These are phyloP conservation scores for Coemansia pectinata DNA, from an alignment of 192 early-diverging fungal species.

Conservation along the genomic window DNA sequence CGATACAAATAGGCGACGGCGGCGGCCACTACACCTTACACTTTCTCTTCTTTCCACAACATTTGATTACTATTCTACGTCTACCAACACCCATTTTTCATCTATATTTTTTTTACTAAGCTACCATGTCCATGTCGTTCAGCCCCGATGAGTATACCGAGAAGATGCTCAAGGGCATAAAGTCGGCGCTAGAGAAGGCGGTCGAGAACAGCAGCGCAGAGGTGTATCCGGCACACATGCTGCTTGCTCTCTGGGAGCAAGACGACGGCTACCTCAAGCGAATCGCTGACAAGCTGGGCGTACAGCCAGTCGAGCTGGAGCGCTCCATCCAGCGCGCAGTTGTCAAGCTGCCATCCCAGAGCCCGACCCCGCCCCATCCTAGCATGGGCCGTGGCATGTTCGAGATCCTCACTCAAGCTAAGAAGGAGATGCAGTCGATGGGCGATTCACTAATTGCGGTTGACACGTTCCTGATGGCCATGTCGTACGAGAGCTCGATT, in stretches of 20 bases:
- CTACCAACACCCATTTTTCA: too few species aligned
- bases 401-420: slow-evolving; percentile 71
- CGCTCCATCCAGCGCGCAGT: slow-evolving; percentile 77
- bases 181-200: slow-evolving; percentile 64
- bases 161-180: slow-evolving; percentile 74
- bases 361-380: slow-evolving; percentile 78
- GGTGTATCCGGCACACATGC: slow-evolving; percentile 80
- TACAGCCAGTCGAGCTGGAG: slow-evolving; percentile 70
- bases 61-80: too few species aligned
- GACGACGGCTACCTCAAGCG: slow-evolving; percentile 77
- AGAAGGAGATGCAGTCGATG: slow-evolving; percentile 81
- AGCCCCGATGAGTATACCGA: slow-evolving; percentile 82
- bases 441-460: slow-evolving; percentile 87
- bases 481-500: slow-evolving; percentile 69
- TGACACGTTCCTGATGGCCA: slow-evolving; percentile 87
- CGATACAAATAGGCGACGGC: too few species aligned
- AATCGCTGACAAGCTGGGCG: slow-evolving; percentile 83
- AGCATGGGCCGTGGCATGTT: slow-evolving; percentile 62
- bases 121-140: slow-evolving; percentile 35
- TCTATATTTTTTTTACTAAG: not conserved
- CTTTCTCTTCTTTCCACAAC: not conserved
- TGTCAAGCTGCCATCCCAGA: slow-evolving; percentile 80
- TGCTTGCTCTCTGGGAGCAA: slow-evolving; percentile 77
- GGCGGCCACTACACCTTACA: too few species aligned
- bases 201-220: slow-evolving; percentile 75